Conservation (phyloP, 1,139 yeast genomes). For the Hansenula anomala region DNA sequence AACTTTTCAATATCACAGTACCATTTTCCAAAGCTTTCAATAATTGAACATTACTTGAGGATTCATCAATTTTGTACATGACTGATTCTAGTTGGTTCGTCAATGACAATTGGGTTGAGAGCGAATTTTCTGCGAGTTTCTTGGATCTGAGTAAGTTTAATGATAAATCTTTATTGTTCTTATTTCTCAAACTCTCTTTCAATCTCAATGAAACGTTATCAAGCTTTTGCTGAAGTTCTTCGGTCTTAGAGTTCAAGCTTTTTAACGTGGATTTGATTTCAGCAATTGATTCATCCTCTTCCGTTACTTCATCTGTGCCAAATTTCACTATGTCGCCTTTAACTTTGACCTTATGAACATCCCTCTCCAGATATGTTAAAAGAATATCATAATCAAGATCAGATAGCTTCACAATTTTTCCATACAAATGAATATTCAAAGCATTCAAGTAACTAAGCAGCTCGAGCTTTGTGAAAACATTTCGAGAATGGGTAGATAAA, state of each 20-base stretch:
- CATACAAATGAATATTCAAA: slow-evolving; percentile 5
- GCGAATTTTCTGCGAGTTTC: slow-evolving; percentile 28
- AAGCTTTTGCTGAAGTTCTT: slow-evolving; percentile 16
- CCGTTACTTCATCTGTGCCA: slow-evolving; percentile 22
- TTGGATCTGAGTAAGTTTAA: slow-evolving; percentile 23
- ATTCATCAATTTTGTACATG: slow-evolving; percentile 42
- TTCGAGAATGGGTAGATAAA: slow-evolving; percentile 7
- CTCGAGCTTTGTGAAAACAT: slow-evolving; percentile 11
- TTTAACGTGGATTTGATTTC: slow-evolving; percentile 23
- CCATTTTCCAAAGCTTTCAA: slow-evolving; percentile 35
- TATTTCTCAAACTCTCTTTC: slow-evolving; percentile 11
- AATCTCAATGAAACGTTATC: slow-evolving; percentile 11
- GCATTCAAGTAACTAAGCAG: slow-evolving; percentile 6
- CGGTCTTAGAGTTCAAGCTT: slow-evolving; percentile 9
- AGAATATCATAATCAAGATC: slow-evolving; percentile 18
- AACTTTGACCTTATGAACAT: slow-evolving; percentile 8
- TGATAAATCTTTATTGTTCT: slow-evolving; percentile 16
- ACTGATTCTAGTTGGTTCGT: slow-evolving; percentile 36
- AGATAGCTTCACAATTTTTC: slow-evolving; percentile 2
- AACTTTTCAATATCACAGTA: slow-evolving; percentile 24
- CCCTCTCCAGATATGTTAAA: slow-evolving; percentile 17
- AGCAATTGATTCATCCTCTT: slow-evolving; percentile 26
- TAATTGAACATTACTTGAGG: slow-evolving; percentile 37
- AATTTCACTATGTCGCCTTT: slow-evolving; percentile 16
- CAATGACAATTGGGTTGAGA: slow-evolving; percentile 28